These are phyloP conservation scores for Boehmeria nivea DNA, from an alignment of 306 rosid genomes.

Conservation along the genomic window DNA sequence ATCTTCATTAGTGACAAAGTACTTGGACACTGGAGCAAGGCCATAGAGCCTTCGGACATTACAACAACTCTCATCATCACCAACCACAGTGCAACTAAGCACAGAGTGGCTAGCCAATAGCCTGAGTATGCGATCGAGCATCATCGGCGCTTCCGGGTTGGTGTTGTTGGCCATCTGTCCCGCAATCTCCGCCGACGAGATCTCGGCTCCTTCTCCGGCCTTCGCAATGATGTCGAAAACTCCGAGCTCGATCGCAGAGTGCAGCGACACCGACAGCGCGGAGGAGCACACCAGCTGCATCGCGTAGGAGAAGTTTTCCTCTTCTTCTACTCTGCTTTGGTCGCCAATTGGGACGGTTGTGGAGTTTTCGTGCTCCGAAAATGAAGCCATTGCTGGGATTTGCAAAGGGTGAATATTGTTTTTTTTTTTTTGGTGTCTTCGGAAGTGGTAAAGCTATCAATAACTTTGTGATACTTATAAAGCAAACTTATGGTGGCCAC, in stretches of 20 bases:
- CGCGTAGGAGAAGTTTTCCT: constrained; percentile 33
- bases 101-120: constrained; percentile 43
- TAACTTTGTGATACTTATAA: no score
- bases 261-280: constrained; percentile 31
- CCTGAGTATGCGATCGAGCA: constrained; percentile 50
- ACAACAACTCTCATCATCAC: background rate
- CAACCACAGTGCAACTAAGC: constrained; percentile 22
- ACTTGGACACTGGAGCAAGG: constrained; percentile 26
- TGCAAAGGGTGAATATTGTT: background rate
- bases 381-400: background rate
- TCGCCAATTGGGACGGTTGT: background rate
- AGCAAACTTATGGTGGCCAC: no score
- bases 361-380: background rate
- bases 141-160: constrained; percentile 35
- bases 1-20: constrained; percentile 27
- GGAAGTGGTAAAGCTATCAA: no score
- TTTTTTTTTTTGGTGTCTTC: background rate
- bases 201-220: constrained; percentile 25
- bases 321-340: constrained; percentile 15
- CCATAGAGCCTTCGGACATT: constrained; percentile 26
- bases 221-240: constrained; percentile 42
- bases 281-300: constrained; percentile 22
- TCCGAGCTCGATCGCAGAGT: constrained; percentile 40
- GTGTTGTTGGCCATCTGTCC: constrained; percentile 22
- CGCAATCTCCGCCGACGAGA: constrained; percentile 34